A percentile compares a stretch with the other conserved stretches of the same genome.
Conservation (phyloP, 768 basidiomycete species). For the Hebeloma cylindrosporum region DNA sequence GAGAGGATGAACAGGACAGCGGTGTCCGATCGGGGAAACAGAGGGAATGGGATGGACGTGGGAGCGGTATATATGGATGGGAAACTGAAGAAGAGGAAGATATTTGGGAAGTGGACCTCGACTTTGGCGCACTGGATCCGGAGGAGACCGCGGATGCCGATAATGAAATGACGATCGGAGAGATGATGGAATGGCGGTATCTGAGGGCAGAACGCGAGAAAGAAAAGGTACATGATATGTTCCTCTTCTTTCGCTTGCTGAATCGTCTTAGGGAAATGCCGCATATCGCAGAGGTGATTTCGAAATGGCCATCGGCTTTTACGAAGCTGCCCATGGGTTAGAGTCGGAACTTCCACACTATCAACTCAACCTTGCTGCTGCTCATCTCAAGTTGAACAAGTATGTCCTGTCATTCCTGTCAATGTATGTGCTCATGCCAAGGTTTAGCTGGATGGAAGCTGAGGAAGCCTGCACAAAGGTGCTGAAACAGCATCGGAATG, state of each 20-base stretch:
- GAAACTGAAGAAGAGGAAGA: constrained; percentile 76
- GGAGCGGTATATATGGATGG: constrained; percentile 72
- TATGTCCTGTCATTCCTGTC: constrained; percentile 36
- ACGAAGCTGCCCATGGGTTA: constrained; percentile 58
- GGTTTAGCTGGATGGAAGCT: constrained; percentile 64
- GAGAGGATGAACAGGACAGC: constrained; percentile 66
- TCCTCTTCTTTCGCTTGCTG: not conserved
- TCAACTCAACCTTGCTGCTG: constrained; percentile 74
- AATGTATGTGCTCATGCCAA: constrained; percentile 6
- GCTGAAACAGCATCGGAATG: constrained; percentile 61
- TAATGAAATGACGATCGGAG: constrained; percentile 64
- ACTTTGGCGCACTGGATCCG: constrained; percentile 56
- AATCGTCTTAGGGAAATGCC: constrained; percentile 52
- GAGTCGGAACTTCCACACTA: constrained; percentile 77
- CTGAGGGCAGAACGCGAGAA: constrained; percentile 71
- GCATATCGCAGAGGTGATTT: constrained; percentile 68
- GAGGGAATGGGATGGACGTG: constrained; percentile 76
- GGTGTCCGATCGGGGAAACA: constrained; percentile 62
- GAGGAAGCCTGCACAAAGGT: constrained; percentile 70
- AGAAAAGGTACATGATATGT: constrained; percentile 49
- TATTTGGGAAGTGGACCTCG: constrained; percentile 70
- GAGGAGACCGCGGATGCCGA: constrained; percentile 49
- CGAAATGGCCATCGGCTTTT: constrained; percentile 52
- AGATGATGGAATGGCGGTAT: constrained; percentile 75
- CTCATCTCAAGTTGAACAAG: constrained; percentile 69